Conservation (phyloP, 2,329 filamentous ascomycete species). For the Elsinoe perseae region DNA sequence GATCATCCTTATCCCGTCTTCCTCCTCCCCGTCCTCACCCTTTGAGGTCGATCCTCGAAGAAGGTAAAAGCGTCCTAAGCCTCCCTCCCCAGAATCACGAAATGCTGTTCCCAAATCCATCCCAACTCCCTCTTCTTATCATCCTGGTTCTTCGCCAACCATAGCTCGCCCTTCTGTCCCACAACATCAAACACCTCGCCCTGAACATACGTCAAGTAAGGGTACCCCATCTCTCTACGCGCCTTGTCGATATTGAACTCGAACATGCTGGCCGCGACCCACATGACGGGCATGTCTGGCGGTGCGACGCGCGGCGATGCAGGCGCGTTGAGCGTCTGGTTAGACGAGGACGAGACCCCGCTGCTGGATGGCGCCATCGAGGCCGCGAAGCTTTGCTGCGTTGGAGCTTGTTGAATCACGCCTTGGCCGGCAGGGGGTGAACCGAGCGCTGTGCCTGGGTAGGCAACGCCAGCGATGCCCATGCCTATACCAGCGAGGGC, state of each 20-base stretch:
- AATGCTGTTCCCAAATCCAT: slow-evolving; percentile 99
- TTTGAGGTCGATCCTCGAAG: neutral
- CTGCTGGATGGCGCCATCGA: slow-evolving; percentile 2
- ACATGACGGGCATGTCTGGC: slow-evolving; percentile 51
- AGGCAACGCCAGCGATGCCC: slow-evolving; percentile 8
- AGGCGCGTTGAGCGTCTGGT: slow-evolving; percentile 13
- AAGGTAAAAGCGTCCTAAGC: neutral
- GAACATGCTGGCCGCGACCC: slow-evolving; percentile 87
- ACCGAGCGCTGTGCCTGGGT: neutral
- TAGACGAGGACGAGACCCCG: slow-evolving; percentile 13
- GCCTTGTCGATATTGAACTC: slow-evolving; percentile 95
- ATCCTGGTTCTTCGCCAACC: slow-evolving; percentile 96
- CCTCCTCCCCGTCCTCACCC: neutral
- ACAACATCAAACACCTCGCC: slow-evolving; percentile 73
- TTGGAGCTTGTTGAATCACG: slow-evolving; percentile 28
- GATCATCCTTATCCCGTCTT: neutral
- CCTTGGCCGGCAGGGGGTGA: neutral
- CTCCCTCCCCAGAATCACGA: slow-evolving; percentile 36
- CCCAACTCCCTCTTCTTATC: slow-evolving; percentile 71
- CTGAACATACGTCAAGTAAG: slow-evolving; percentile 89
- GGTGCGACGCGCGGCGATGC: slow-evolving; percentile 21
- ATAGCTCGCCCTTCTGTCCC: slow-evolving; percentile 92
- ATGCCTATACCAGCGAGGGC: slow-evolving; percentile 25
- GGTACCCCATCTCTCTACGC: slow-evolving; percentile 87
- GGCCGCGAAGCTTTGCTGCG: neutral